Percentiles rank a stretch among this genome's conserved stretches.
Conservation (phyloP, 2,329 filamentous ascomycete genomes). For the Neonectria sp. region DNA sequence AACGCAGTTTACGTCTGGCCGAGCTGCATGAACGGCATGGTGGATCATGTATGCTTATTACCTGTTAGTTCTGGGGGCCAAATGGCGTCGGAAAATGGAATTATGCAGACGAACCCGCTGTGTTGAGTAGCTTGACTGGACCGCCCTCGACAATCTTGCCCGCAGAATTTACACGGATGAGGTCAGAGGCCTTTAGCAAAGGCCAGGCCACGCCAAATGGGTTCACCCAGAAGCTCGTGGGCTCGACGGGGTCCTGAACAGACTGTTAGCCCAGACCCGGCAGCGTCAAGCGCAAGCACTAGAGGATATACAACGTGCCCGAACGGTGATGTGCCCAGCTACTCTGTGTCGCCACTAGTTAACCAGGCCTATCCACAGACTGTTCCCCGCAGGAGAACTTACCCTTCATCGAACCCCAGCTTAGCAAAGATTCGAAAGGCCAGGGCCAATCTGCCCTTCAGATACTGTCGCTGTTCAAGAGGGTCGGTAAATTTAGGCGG, state of each 20-base stretch:
- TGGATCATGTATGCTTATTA: constrained; percentile 27
- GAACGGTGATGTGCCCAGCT: constrained; percentile 73
- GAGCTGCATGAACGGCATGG: constrained; percentile 26
- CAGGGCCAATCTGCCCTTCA: constrained; percentile 68
- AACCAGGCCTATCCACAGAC: not conserved
- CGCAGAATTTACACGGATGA: constrained; percentile 74
- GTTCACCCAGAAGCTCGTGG: constrained; percentile 76
- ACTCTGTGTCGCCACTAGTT: constrained; percentile 56
- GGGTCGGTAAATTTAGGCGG: constrained; percentile 20
- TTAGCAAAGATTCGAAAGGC: constrained; percentile 73
- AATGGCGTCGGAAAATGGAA: not conserved
- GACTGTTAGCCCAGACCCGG: not conserved
- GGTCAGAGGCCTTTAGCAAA: constrained; percentile 70
- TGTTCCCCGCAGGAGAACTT: not conserved
- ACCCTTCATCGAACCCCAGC: constrained; percentile 68
- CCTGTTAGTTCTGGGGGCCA: too few species aligned
- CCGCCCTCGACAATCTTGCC: constrained; percentile 76
- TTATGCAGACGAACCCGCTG: constrained; percentile 7
- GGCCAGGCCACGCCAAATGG: constrained; percentile 64
- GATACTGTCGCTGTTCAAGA: constrained; percentile 61
- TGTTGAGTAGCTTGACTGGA: constrained; percentile 21
- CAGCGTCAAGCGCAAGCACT: not conserved
- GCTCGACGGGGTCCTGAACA: constrained; percentile 70
- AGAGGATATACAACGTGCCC: constrained; percentile 13
- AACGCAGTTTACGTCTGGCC: constrained; percentile 28